A percentile compares a stretch with the other conserved stretches of the same genome.
phyloP scores from a whole-genome alignment of 352 stramenopile genomes.

The Globisporangium parvum region DNA sequence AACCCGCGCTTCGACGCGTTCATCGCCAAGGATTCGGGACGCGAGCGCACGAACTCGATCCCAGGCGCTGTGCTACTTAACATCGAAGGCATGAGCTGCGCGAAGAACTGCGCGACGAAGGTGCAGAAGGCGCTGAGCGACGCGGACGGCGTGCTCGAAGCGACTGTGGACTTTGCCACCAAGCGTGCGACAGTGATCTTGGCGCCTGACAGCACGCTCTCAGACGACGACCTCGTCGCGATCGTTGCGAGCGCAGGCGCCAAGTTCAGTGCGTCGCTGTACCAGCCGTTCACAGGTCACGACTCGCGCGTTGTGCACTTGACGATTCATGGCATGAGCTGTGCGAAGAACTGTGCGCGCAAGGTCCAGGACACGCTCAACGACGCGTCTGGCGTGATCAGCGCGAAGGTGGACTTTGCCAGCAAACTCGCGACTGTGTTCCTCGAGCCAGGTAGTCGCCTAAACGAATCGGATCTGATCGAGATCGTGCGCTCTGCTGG shows the following conservation, averaged over 20 bases:
- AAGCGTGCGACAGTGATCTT: constrained; percentile 73
- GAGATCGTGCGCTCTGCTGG: constrained; percentile 45
- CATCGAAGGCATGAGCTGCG: constrained; percentile 74
- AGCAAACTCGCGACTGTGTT: constrained; percentile 74
- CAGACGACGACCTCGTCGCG: constrained; percentile 60
- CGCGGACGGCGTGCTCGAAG: constrained; percentile 51
- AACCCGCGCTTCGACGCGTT: constrained; percentile 74
- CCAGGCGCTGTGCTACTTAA: constrained; percentile 63
- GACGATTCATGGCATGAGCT: constrained; percentile 74
- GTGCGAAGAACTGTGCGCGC: constrained; percentile 58
- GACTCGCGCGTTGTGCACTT: constrained; percentile 74
- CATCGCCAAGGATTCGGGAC: constrained; percentile 47
- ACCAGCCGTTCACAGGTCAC: constrained; percentile 56
- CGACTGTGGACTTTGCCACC: constrained; percentile 58
- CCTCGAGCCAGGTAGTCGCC: constrained; percentile 57
- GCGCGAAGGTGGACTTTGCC: constrained; percentile 71
- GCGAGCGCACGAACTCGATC: constrained; percentile 39
- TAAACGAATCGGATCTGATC: constrained; percentile 62
- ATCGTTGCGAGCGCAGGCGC: constrained; percentile 38
- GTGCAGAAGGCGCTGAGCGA: constrained; percentile 48
- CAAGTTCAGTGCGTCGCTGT: constrained; percentile 53
- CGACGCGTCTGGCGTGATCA: constrained; percentile 56
- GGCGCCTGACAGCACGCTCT: constrained; percentile 47
- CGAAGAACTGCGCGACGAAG: constrained; percentile 53
- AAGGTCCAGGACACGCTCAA: constrained; percentile 75